Conservation (phyloP, 345 rosid genomes). For the Gossypium ekmanianum region DNA sequence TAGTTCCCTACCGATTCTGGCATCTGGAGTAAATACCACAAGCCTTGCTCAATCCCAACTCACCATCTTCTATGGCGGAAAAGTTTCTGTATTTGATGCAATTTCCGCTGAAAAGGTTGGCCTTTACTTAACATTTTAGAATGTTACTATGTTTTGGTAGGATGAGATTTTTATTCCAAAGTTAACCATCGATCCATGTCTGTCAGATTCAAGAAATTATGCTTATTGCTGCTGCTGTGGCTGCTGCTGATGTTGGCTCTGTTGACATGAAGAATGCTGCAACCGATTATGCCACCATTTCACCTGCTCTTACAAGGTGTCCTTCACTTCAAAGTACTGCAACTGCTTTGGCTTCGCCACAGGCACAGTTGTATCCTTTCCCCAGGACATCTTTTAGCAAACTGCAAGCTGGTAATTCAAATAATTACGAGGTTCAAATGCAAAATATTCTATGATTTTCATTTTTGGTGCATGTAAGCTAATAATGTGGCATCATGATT, state of each 20-base stretch:
- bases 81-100: constrained; percentile 62
- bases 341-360: constrained; percentile 51
- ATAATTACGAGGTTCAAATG: constrained; percentile 2
- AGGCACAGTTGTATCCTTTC: constrained; percentile 39
- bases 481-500: constrained; percentile 13
- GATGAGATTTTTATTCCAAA: not conserved
- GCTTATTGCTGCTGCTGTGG: constrained; percentile 52
- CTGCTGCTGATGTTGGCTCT: constrained; percentile 35
- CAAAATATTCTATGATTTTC: constrained; percentile 1
- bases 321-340: constrained; percentile 71
- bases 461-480: not conserved
- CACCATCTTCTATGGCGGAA: constrained; percentile 83
- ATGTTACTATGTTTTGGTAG: not conserved
- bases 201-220: constrained; percentile 66
- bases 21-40: constrained; percentile 33
- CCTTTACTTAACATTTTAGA: not conserved
- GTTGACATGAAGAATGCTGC: constrained; percentile 43
- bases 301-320: constrained; percentile 70
- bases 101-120: constrained; percentile 70
- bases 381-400: constrained; percentile 56
- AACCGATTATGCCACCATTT: constrained; percentile 30
- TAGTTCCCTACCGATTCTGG: constrained; percentile 34
- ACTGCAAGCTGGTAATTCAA: constrained; percentile 65
- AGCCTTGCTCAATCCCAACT: constrained; percentile 49
- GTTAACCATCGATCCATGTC: constrained; percentile 8